Evolutionary conservation across 163 green algal species (phyloP).

Genomic region (Chlorella variabilis): DNA sequence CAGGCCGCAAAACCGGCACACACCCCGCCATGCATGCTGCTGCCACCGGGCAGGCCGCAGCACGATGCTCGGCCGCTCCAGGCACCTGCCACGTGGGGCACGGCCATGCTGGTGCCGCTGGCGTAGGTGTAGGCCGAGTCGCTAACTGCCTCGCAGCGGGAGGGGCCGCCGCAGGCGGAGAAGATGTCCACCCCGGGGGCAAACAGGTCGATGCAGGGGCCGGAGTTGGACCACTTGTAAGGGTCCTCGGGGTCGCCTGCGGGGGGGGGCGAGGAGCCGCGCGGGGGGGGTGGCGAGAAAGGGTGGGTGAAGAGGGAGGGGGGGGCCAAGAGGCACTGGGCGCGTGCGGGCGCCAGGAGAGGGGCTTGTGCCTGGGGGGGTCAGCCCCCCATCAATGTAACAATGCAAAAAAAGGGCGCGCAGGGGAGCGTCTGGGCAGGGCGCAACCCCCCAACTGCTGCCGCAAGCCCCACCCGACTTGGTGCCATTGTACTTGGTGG

Average conservation of each 20-base stretch:
- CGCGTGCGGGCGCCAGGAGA: too few relatives aligned
- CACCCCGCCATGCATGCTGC: too few relatives aligned
- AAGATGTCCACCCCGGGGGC: slow-evolving; percentile 69
- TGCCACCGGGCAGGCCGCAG: too few relatives aligned
- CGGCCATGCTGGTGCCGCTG: slow-evolving; percentile 67
- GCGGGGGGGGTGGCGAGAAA: background rate
- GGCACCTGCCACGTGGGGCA: slow-evolving; percentile 60
- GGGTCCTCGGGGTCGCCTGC: slow-evolving; percentile 54
- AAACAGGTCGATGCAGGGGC: slow-evolving; percentile 80
- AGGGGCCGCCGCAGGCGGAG: slow-evolving; percentile 54
- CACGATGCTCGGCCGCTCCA: too few relatives aligned
- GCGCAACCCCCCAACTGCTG: too few relatives aligned
- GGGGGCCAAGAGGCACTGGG: background rate
- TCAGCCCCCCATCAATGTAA: too few relatives aligned
- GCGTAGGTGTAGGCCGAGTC: slow-evolving; percentile 61
- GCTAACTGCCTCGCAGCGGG: slow-evolving; percentile 64
- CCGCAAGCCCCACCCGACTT: background rate
- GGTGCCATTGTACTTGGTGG: slow-evolving; percentile 52
- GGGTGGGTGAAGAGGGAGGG: background rate
- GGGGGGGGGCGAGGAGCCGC: background rate
- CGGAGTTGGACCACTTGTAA: slow-evolving; percentile 76
- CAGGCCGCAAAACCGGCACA: too few relatives aligned
- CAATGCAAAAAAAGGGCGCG: too few relatives aligned
- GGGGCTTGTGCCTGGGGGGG: too few relatives aligned
- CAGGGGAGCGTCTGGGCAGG: too few relatives aligned